Conservation (phyloP, 495 filamentous ascomycete species). For the Aspergillus baeticus region DNA sequence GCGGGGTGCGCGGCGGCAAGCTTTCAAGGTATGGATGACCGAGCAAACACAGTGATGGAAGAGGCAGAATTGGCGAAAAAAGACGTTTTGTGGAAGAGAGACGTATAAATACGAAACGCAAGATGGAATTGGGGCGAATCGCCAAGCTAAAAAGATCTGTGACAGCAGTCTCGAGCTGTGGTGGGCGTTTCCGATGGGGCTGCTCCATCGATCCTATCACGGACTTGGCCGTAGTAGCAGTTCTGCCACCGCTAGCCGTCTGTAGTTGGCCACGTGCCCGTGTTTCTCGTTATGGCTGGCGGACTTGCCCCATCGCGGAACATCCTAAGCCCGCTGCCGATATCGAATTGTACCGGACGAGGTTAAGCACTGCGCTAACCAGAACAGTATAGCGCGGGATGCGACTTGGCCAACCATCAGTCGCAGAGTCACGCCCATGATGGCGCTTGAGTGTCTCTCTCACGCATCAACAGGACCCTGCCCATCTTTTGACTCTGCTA, state of each 20-base stretch:
- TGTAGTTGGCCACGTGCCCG: conserved; percentile 2
- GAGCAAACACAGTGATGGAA: not conserved
- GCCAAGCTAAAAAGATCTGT: conserved; percentile 1
- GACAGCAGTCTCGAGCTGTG: not conserved
- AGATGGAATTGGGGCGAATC: not conserved
- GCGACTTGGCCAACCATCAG: conserved; percentile 12
- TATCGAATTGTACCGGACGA: conserved; percentile 5
- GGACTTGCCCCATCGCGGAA: conserved; percentile 2
- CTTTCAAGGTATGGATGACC: not conserved
- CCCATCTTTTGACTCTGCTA: conserved; percentile 6
- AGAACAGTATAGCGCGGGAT: conserved; percentile 9
- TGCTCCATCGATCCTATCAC: not conserved
- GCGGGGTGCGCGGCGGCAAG: conserved; percentile 2
- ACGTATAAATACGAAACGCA: not conserved
- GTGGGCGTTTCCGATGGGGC: conserved; percentile 1
- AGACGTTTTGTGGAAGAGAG: not conserved
- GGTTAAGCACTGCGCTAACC: conserved; percentile 12
- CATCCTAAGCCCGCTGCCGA: conserved; percentile 1
- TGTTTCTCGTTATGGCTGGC: not conserved
- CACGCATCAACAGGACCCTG: conserved; percentile 15
- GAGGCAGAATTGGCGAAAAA: not conserved
- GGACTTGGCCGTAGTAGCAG: not conserved
- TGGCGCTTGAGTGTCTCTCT: conserved; percentile 10
- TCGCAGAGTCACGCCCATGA: conserved; percentile 17
- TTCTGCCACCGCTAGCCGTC: conserved; percentile 5